phyloP scores from a whole-genome alignment of 2,329 filamentous ascomycete genomes.

The Pseudogymnoascus sp. region DNA sequence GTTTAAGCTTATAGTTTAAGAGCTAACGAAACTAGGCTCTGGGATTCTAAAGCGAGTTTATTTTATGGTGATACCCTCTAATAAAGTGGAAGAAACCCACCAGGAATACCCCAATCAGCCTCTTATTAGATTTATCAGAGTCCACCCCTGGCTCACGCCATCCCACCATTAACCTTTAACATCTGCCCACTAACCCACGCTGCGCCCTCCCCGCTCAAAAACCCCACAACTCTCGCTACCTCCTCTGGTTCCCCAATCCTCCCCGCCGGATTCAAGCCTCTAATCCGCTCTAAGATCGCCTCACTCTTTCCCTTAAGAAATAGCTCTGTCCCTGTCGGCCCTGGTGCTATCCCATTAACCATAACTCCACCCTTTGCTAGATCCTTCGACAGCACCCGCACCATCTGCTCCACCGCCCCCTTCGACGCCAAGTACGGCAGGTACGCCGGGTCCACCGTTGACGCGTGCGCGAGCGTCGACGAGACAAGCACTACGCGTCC shows the following conservation, averaged over 20 bases:
- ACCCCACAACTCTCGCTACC: constrained; percentile 37
- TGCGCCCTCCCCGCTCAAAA: constrained; percentile 28
- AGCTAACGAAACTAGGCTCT: too few species aligned
- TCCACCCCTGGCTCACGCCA: constrained; percentile 12
- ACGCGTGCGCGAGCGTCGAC: constrained; percentile 33
- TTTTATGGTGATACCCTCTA: background rate
- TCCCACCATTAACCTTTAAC: constrained; percentile 34
- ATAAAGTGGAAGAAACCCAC: background rate
- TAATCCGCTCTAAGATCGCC: constrained; percentile 34
- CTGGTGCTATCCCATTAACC: constrained; percentile 45
- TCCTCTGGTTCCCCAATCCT: constrained; percentile 41
- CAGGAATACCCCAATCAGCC: background rate
- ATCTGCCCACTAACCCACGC: constrained; percentile 37
- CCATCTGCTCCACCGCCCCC: constrained; percentile 47
- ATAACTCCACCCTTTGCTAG: constrained; percentile 38
- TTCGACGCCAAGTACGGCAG: constrained; percentile 42
- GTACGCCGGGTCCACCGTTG: constrained; percentile 34
- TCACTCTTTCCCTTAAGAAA: constrained; percentile 38
- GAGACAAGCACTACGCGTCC: constrained; percentile 46
- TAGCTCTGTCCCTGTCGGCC: constrained; percentile 43
- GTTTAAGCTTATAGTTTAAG: too few species aligned
- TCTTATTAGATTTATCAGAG: background rate
- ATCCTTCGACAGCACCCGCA: constrained; percentile 42
- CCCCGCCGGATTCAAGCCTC: constrained; percentile 34
- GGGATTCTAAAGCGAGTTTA: background rate